Conservation (phyloP, 306 rosid genomes). For the Sphenostylis stenocarpa region DNA sequence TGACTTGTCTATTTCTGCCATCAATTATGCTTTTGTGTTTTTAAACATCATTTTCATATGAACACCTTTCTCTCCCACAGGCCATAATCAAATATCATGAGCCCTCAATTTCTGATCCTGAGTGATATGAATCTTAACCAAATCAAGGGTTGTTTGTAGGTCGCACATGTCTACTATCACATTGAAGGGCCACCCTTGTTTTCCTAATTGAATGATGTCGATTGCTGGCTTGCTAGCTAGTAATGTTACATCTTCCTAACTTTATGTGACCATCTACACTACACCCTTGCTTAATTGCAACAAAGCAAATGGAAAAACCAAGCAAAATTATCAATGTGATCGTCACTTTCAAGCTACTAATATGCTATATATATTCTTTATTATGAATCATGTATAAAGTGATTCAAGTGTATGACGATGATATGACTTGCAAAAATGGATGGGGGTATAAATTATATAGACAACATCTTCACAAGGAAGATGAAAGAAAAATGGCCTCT, state of each 20-base stretch:
- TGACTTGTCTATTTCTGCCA: constrained; percentile 38
- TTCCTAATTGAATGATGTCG: constrained; percentile 32
- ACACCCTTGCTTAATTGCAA: constrained; percentile 17
- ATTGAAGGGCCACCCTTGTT: constrained; percentile 44
- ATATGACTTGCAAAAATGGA: background rate
- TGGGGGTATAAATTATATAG: background rate
- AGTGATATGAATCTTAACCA: constrained; percentile 48
- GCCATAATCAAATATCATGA: constrained; percentile 21
- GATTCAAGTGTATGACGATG: constrained; percentile 23
- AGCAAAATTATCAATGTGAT: background rate
- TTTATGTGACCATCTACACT: constrained; percentile 16
- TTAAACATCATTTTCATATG: constrained; percentile 58
- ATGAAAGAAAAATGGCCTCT: background rate
- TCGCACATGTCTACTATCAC: constrained; percentile 51
- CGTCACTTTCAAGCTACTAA: constrained; percentile 11
- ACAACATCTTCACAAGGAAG: background rate
- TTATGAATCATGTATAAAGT: background rate
- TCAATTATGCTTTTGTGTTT: constrained; percentile 38
- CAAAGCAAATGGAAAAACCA: constrained; percentile 4
- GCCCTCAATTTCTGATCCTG: background rate
- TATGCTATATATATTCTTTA: background rate
- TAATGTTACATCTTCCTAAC: constrained; percentile 28
- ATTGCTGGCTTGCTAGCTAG: constrained; percentile 25
- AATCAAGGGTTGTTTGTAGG: constrained; percentile 34
- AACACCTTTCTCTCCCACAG: constrained; percentile 24